A percentile compares a stretch with the other conserved stretches of the same genome.
These are phyloP conservation scores for Neurospora pannonica DNA, from an alignment of 495 filamentous ascomycete genomes.

Conservation along the genomic window DNA sequence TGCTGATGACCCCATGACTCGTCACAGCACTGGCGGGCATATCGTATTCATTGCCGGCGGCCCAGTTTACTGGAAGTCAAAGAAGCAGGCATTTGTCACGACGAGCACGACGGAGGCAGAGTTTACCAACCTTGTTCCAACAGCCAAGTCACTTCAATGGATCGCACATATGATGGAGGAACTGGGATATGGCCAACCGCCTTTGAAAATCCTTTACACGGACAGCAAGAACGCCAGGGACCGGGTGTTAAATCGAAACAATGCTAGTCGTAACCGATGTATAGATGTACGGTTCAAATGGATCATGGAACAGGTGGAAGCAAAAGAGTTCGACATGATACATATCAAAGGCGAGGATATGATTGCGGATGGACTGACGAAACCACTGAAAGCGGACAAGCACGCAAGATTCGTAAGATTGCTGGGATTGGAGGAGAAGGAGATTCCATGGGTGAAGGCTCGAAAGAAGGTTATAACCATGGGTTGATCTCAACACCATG, in stretches of 20 bases:
- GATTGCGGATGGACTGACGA: neutral
- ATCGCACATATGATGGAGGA: neutral
- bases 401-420: neutral
- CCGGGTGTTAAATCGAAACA: too few relatives aligned
- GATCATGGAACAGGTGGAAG: neutral
- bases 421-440: neutral
- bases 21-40: neutral
- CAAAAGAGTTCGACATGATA: neutral
- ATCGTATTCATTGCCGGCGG: neutral
- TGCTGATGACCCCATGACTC: neutral
- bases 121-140: neutral
- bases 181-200: neutral
- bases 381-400: neutral
- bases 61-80: neutral
- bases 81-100: constrained; percentile 1
- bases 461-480: too few relatives aligned
- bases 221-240: too few relatives aligned
- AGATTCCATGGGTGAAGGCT: neutral
- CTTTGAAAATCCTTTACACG: neutral
- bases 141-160: neutral
- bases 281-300: constrained; percentile 1
- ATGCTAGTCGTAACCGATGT: neutral
- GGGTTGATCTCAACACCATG: neutral
- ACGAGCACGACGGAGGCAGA: neutral
- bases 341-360: neutral